phyloP scores from a whole-genome alignment of 768 basidiomycete species.

The Termitomyces sp. region DNA sequence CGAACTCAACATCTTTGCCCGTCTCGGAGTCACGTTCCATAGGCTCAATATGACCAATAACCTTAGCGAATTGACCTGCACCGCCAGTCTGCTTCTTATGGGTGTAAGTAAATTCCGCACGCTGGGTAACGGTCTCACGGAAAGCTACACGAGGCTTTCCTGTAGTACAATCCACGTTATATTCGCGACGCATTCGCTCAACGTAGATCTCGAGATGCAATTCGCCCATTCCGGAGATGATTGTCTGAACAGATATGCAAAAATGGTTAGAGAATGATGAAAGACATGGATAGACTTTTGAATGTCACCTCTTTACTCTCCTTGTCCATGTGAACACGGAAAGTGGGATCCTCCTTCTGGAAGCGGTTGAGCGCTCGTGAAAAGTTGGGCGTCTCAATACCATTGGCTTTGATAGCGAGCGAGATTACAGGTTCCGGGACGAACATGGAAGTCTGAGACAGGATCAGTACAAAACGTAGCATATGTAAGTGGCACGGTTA shows the following conservation, averaged over 20 bases:
- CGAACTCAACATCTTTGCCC: conserved; percentile 80
- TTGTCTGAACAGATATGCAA: conserved; percentile 52
- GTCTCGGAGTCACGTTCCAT: conserved; percentile 70
- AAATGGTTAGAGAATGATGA: neutral
- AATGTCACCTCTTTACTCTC: conserved; percentile 84
- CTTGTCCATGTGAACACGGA: conserved; percentile 91
- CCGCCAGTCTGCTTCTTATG: conserved; percentile 99
- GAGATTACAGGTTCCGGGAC: conserved; percentile 99
- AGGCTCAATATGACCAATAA: conserved; percentile 87
- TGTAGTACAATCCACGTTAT: conserved; percentile 87
- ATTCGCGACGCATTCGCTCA: conserved; percentile 97
- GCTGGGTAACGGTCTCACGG: conserved; percentile 87
- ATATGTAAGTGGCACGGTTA: conserved; percentile 1
- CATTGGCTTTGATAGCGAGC: conserved; percentile 85
- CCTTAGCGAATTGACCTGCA: conserved; percentile 93
- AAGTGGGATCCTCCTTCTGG: conserved; percentile 98
- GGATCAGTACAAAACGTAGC: neutral
- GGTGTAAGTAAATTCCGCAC: conserved; percentile 80
- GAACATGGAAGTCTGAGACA: conserved; percentile 91
- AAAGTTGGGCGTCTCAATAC: conserved; percentile 93
- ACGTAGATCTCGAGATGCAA: conserved; percentile 98
- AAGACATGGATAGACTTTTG: neutral
- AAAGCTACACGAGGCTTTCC: conserved; percentile 97
- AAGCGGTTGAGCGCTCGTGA: conserved; percentile 95
- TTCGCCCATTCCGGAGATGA: conserved; percentile 99